These are phyloP conservation scores for Aspergillus novoparasiticus DNA, from an alignment of 2,329 filamentous ascomycete genomes.

Conservation along the genomic window DNA sequence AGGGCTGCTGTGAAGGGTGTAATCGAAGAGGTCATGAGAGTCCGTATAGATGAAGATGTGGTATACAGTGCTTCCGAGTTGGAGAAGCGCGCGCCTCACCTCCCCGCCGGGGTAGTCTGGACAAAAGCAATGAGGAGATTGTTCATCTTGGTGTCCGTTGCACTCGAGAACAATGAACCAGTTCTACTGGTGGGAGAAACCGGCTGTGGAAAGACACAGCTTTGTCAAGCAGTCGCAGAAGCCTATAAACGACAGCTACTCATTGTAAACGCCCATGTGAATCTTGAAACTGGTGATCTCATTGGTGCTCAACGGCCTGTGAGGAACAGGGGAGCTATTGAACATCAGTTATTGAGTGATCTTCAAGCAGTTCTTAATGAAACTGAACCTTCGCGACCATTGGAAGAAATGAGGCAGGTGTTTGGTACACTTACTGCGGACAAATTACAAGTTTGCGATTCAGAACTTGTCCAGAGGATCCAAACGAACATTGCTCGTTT, in stretches of 20 bases:
- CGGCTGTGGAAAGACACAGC: constrained; percentile 95
- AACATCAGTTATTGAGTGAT: constrained; percentile 66
- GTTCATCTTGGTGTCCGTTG: constrained; percentile 84
- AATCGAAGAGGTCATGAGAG: constrained; percentile 88
- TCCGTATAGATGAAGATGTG: constrained; percentile 71
- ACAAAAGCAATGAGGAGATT: constrained; percentile 91
- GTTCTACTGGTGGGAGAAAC: constrained; percentile 95
- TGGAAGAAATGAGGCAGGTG: constrained; percentile 60
- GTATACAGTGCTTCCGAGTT: constrained; percentile 69
- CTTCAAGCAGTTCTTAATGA: constrained; percentile 52
- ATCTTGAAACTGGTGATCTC: constrained; percentile 94
- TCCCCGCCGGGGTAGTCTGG: constrained; percentile 72
- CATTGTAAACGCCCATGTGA: constrained; percentile 96
- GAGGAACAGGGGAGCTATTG: constrained; percentile 75
- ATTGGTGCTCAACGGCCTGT: constrained; percentile 94
- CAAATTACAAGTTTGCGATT: constrained; percentile 51
- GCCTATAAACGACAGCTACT: constrained; percentile 74
- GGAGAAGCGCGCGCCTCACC: constrained; percentile 56
- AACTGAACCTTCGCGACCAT: constrained; percentile 36
- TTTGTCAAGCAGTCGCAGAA: constrained; percentile 89
- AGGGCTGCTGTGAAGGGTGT: constrained; percentile 79
- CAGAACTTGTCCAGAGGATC: constrained; percentile 48
- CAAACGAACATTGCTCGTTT: constrained; percentile 61
- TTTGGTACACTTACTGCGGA: constrained; percentile 60
- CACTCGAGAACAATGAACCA: constrained; percentile 86